These are phyloP conservation scores for Cladophialophora exuberans DNA, from an alignment of 2,329 filamentous ascomycete species.

Conservation along the genomic window DNA sequence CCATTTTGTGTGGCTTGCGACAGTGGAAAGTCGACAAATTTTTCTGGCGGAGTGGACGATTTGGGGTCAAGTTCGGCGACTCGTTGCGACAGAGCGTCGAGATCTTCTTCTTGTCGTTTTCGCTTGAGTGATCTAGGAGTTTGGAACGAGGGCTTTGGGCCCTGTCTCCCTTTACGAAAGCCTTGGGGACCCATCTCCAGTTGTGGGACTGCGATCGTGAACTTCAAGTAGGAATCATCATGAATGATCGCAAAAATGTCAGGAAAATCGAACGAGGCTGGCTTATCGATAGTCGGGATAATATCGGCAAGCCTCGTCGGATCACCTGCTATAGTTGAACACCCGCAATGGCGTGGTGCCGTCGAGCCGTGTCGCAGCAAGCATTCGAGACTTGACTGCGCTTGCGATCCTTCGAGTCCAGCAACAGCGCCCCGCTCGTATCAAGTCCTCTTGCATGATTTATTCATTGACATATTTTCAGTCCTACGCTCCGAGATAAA, in stretches of 20 bases:
- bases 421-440: too few species aligned
- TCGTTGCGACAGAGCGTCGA: constrained; percentile 45
- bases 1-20: constrained; percentile 79
- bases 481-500: background rate
- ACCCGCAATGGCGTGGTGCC: background rate
- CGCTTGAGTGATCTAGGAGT: constrained; percentile 44
- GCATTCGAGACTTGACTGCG: too few species aligned
- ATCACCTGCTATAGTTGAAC: background rate
- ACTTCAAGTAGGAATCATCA: too few species aligned
- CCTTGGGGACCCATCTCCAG: constrained; percentile 20
- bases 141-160: constrained; percentile 11
- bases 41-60: constrained; percentile 56
- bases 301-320: constrained; percentile 11
- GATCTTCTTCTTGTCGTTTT: constrained; percentile 50
- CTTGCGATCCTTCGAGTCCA: too few species aligned
- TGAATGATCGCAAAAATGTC: too few species aligned
- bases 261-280: background rate
- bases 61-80: constrained; percentile 48
- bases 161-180: constrained; percentile 10
- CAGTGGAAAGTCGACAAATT: constrained; percentile 83
- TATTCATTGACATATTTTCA: background rate
- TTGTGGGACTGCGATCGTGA: background rate
- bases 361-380: too few species aligned
- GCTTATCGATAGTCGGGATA: constrained; percentile 18
- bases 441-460: too few species aligned